A percentile compares a stretch with the other conserved stretches of the same genome.
Conservation (phyloP, 2,329 filamentous ascomycete species). For the Colletotrichum costaricense region DNA sequence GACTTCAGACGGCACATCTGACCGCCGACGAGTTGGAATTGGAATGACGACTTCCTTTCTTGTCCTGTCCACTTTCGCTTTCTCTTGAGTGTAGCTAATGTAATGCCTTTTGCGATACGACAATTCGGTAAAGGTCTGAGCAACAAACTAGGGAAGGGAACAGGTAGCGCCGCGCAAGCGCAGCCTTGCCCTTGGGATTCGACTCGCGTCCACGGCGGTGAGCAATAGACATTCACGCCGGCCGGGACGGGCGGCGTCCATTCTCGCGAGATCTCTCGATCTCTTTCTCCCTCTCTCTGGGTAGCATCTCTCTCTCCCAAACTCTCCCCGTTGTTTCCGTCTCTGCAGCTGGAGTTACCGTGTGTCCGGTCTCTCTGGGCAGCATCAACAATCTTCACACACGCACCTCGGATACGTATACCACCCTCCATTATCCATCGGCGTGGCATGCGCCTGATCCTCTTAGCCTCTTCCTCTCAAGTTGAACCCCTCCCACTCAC, state of each 20-base stretch:
- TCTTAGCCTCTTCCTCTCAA: background rate
- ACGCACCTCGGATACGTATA: conserved; percentile 24
- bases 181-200: conserved; percentile 1
- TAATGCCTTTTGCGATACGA: background rate
- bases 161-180: background rate
- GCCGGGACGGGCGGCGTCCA: background rate
- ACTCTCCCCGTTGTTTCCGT: background rate
- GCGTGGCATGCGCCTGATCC: conserved; percentile 18
- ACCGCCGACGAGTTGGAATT: background rate
- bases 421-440: conserved; percentile 21
- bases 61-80: background rate
- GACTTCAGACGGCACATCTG: conserved; percentile 2
- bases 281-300: background rate
- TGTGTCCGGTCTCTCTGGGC: background rate
- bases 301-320: background rate
- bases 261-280: background rate
- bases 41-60: background rate
- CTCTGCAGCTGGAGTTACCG: background rate
- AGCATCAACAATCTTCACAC: background rate
- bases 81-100: background rate
- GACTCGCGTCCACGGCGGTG: background rate
- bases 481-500: background rate
- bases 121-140: background rate
- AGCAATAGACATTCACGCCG: background rate
- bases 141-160: background rate